Percentiles rank a stretch among this genome's conserved stretches.
Conservation (phyloP, 495 filamentous ascomycete genomes). For the Monascus purpureus region DNA sequence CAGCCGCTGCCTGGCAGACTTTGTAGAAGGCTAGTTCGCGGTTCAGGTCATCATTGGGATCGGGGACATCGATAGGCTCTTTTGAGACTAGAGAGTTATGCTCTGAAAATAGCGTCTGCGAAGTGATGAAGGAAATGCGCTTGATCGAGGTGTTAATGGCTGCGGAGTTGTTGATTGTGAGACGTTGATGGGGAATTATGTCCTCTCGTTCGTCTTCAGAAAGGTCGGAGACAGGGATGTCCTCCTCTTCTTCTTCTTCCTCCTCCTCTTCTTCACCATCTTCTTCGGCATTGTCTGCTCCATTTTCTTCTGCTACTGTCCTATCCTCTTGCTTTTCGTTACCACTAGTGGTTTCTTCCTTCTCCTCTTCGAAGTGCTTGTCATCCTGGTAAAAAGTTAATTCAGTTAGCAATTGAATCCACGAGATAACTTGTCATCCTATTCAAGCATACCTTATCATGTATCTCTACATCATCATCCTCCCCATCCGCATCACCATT, state of each 20-base stretch:
- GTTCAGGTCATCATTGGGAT: constrained; percentile 73
- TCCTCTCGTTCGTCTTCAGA: constrained; percentile 73
- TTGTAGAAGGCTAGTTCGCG: constrained; percentile 91
- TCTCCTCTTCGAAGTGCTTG: constrained; percentile 1
- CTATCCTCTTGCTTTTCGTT: constrained; percentile 15
- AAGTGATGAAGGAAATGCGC: constrained; percentile 54
- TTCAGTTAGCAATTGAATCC: constrained; percentile 1
- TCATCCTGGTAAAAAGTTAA: too few species aligned
- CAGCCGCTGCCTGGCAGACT: constrained; percentile 69
- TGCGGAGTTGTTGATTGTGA: constrained; percentile 93
- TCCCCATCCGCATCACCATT: constrained; percentile 18
- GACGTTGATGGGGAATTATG: constrained; percentile 73
- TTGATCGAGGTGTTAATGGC: constrained; percentile 65
- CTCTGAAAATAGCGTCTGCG: constrained; percentile 48
- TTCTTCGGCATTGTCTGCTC: constrained; percentile 20
- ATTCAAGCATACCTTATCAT: constrained; percentile 5
- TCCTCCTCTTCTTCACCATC: constrained; percentile 31
- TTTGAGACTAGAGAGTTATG: constrained; percentile 45
- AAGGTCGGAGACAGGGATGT: constrained; percentile 76
- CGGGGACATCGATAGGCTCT: constrained; percentile 41
- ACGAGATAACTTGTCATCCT: constrained; percentile 2
- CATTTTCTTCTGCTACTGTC: constrained; percentile 16
- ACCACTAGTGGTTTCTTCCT: constrained; percentile 1
- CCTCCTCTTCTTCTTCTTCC: constrained; percentile 35
- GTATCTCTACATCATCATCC: constrained; percentile 12